Evolutionary conservation across 2,329 filamentous ascomycete species (phyloP).

Genomic region (Rugonectria rugulosa): DNA sequence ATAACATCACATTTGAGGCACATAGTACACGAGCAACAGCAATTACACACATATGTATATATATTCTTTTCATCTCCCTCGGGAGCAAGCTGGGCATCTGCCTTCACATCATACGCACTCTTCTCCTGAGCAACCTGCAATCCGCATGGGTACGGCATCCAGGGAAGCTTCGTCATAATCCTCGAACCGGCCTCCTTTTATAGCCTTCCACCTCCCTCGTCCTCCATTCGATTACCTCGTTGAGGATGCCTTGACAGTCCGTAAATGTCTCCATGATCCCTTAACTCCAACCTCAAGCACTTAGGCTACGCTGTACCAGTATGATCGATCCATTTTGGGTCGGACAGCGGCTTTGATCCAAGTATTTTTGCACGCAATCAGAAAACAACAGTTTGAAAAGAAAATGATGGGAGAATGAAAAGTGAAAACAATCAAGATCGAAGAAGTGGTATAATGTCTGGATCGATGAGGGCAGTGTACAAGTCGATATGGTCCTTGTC

Average conservation of each 20-base stretch:
- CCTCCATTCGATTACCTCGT: conserved; percentile 17
- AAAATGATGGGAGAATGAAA: conserved; percentile 25
- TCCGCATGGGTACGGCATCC: conserved; percentile 8
- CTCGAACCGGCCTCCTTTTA: conserved; percentile 15
- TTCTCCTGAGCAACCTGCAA: conserved; percentile 16
- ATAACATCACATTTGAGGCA: not conserved
- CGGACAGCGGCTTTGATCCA: conserved; percentile 33
- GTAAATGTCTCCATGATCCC: conserved; percentile 28
- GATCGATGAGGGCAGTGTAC: conserved; percentile 20
- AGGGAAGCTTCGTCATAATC: conserved; percentile 8
- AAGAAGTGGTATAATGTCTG: conserved; percentile 17
- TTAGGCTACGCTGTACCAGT: conserved; percentile 36
- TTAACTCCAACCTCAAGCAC: conserved; percentile 40
- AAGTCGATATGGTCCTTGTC: conserved; percentile 1
- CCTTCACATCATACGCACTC: conserved; percentile 15
- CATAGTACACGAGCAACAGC: conserved; percentile 2
- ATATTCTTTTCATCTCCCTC: conserved; percentile 3
- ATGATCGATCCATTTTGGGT: conserved; percentile 26
- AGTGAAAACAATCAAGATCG: conserved; percentile 25
- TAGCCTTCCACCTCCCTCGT: conserved; percentile 13
- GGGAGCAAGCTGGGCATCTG: conserved; percentile 2
- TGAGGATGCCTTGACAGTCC: conserved; percentile 14
- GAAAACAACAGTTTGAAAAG: conserved; percentile 28
- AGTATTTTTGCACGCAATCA: conserved; percentile 24
- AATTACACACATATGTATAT: conserved; percentile 14